phyloP scores from a whole-genome alignment of 768 basidiomycete species.

The Kwoniella dejecticola region DNA sequence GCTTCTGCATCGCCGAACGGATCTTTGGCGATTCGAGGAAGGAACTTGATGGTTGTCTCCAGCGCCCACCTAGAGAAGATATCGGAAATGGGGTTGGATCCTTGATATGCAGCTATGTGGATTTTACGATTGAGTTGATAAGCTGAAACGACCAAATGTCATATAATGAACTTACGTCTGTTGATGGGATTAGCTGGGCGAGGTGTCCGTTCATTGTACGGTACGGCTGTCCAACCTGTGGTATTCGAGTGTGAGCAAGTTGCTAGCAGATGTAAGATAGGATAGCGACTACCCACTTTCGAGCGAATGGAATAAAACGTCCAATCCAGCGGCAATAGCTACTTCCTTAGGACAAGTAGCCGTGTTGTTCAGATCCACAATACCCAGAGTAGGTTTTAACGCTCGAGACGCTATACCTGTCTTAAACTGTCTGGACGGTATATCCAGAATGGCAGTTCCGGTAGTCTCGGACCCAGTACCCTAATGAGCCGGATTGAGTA shows the following conservation, averaged over 20 bases:
- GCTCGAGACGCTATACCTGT: conserved; percentile 93
- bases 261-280: not conserved
- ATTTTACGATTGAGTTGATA: too few species aligned
- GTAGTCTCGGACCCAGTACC: conserved; percentile 76
- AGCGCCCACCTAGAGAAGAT: conserved; percentile 93
- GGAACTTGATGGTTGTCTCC: conserved; percentile 79
- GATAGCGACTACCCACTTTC: conserved; percentile 66
- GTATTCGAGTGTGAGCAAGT: not conserved
- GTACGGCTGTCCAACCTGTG: conserved; percentile 39
- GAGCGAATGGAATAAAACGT: conserved; percentile 92
- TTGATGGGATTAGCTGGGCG: conserved; percentile 86
- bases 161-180: conserved; percentile 61
- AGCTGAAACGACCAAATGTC: not conserved
- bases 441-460: conserved; percentile 83
- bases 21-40: conserved; percentile 82
- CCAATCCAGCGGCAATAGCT: conserved; percentile 91
- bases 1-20: conserved; percentile 73
- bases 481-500: conserved; percentile 13
- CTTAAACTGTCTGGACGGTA: conserved; percentile 89
- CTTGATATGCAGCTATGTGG: conserved; percentile 50
- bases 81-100: conserved; percentile 68
- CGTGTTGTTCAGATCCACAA: conserved; percentile 85
- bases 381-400: conserved; percentile 82
- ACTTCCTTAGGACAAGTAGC: conserved; percentile 87
- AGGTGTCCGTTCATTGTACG: conserved; percentile 84